Base-by-base conservation (phyloP, 2,329 filamentous ascomycete species). In the Colletotrichum scovillei region DNA sequence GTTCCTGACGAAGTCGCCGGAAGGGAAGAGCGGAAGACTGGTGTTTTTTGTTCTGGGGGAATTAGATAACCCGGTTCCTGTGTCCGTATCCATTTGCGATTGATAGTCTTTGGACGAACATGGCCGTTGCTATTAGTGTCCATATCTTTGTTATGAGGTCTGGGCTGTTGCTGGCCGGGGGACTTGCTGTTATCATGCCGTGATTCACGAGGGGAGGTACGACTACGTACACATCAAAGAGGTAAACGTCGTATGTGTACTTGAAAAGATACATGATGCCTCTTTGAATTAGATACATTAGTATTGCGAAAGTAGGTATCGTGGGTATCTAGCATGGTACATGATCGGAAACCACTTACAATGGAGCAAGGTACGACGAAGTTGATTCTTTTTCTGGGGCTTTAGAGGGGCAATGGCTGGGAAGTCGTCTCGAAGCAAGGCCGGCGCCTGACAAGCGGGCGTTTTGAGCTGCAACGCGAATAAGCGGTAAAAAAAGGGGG, bases 401-500 rank as follows among this genome's bases (percentile, higher is more conserved):
- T 22, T n/a, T 5, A 28, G 24, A 46, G 30, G 32, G 52, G 46
- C 46, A 49, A n/a, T 65, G 49, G 30, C 49, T 65, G 49, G 63
- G 53, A 56, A 24, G 53, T 16, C 22, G 22, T 26, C 26, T 56
- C n/a, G 53, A 56, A 56, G 24, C 53, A 32, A 32, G 67, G 60
- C 46, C 70, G 70, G 70, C 67, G 70, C 60, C 52, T 60, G 70
- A 62, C 53, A 6, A 69, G 66, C 66, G 66, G 66, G 69, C 69
- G 70, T 73, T 73, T 70, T 73, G 60, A 65, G 59, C 66, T 70
- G 70, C 67, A 73, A 70, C 67, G 49, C 66, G 60, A 73, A 73
- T 55, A 65, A 56, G 70, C 70, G 70, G 70, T 73, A 73, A 22
- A 49, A n/a, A 64, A 65, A 53, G 24, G 24, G 6, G 22, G 22